Evolutionary conservation across 2,329 filamentous ascomycete genomes (phyloP), one percentile per base, ranked within the genome.

Genomic region (Kalmusia sp.): DNA sequence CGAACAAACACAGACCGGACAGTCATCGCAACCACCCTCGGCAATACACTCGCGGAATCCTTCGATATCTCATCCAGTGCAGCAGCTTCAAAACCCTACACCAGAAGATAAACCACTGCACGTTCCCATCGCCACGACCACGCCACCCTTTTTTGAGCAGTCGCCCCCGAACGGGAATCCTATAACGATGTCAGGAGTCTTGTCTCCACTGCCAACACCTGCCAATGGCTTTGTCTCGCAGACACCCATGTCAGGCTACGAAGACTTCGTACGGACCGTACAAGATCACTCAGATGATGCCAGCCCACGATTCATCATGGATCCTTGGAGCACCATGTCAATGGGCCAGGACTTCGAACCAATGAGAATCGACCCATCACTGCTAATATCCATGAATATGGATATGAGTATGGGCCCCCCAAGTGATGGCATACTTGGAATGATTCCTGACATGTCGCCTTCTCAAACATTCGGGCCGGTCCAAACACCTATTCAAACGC

Each of bases 261-360:
- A 79, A 17, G 77, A 80, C 27, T 79, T 80, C 52, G 66, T 73
- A 27, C 59, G 71, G 41, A 71, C 70, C 21, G 65, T 68, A 30
- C 72, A 71, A 14, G 76, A 79, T 27, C 68, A 71, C 21, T 74
- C 77, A 2, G 77, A 80, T 7, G 72, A 68, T 14, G 68, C 75
- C 7, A 80, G 77, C 61, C 79, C 79, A 3, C 72, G 69, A 15
- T 81, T 80, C 64, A 73, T 80, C 69, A 73, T 81, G 62, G 79
- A 81, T 57, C 67, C 69, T 5, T 81, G 79, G 79, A 71, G 70
- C 37, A 72, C 77, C 47, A 76, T 80, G 68, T 69, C 76, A 17
- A 76, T 82, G 69, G 71, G 74, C 7, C 64, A 76, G 11, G 75
- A 74, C 0, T 80, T 76, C 52, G 79, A 81, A 44, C 51, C 64